Conservation (phyloP, 208 protist genomes). For the Kentomonas sorsogonicus region DNA sequence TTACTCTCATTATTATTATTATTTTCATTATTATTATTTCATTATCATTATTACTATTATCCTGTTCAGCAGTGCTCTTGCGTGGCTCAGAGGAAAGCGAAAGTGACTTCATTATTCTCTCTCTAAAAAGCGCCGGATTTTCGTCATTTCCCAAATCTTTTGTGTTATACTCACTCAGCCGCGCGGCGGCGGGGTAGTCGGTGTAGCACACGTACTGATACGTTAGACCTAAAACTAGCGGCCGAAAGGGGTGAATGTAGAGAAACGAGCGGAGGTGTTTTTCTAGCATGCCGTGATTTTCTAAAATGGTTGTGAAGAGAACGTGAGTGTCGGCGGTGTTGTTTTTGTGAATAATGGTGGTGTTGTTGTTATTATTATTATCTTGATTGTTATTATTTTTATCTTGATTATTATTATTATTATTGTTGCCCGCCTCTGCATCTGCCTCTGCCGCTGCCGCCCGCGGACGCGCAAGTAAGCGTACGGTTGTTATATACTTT, state of each 20-base stretch:
- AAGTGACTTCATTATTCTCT: too few species aligned
- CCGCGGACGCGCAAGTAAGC: too few species aligned
- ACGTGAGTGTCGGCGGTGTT: conserved; percentile 79
- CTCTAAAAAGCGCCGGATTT: too few species aligned
- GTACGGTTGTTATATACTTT: conserved; percentile 60
- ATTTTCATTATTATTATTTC: not conserved
- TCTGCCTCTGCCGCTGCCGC: too few species aligned
- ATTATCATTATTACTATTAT: too few species aligned
- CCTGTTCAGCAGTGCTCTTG: too few species aligned
- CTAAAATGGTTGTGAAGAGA: conserved; percentile 86
- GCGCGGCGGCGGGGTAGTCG: conserved; percentile 64
- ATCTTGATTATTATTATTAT: too few species aligned
- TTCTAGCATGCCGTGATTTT: conserved; percentile 87
- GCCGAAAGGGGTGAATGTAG: conserved; percentile 78
- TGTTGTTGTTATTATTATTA: not conserved
- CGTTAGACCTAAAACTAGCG: conserved; percentile 76
- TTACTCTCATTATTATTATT: not conserved
- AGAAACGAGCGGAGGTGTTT: conserved; percentile 53
- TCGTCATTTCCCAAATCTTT: not conserved
- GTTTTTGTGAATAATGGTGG: conserved; percentile 16
- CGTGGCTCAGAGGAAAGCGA: too few species aligned
- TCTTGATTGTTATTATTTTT: not conserved
- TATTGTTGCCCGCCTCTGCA: too few species aligned
- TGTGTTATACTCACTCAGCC: conserved; percentile 4
- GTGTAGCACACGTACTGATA: conserved; percentile 93